Percentiles rank a stretch among this genome's conserved stretches.
phyloP scores from a whole-genome alignment of 2,329 filamentous ascomycete genomes.

The Bisporella sp. region DNA sequence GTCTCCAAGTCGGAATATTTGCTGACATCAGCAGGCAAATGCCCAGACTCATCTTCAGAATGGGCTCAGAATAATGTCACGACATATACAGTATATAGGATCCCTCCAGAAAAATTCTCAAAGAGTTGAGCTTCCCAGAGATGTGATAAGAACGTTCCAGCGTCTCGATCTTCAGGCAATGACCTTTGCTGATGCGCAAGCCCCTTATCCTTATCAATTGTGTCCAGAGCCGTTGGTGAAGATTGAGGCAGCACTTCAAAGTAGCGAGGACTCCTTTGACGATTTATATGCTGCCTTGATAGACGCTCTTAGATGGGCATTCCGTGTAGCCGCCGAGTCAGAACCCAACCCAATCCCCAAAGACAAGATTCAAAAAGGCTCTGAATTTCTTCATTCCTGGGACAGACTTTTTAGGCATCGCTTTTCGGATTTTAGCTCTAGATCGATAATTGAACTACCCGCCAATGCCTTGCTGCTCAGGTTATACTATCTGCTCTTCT shows the following conservation, averaged over 20 bases:
- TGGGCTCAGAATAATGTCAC: too few relatives aligned
- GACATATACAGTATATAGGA: too few relatives aligned
- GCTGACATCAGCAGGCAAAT: too few relatives aligned
- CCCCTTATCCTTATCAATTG: slow-evolving; percentile 6
- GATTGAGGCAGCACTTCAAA: too few relatives aligned
- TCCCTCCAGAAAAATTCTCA: too few relatives aligned
- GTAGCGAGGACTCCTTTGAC: background rate
- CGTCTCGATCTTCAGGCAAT: slow-evolving; percentile 14
- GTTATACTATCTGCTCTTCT: slow-evolving; percentile 9
- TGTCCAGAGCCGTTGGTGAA: background rate
- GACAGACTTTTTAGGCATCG: too few relatives aligned
- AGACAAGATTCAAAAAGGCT: background rate
- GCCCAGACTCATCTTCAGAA: too few relatives aligned
- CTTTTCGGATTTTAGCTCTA: too few relatives aligned
- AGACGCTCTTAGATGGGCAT: slow-evolving; percentile 8
- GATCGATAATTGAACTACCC: background rate
- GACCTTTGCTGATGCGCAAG: slow-evolving; percentile 3
- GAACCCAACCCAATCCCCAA: slow-evolving; percentile 6
- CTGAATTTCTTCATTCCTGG: background rate
- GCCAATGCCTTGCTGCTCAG: slow-evolving; percentile 1
- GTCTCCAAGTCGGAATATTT: slow-evolving; percentile 2
- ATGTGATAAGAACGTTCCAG: slow-evolving; percentile 6
- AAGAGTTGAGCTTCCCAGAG: background rate
- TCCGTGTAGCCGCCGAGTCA: slow-evolving; percentile 4
- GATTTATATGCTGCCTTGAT: slow-evolving; percentile 5